These are phyloP conservation scores for Lentinus brumalis DNA, from an alignment of 768 basidiomycete genomes.

Conservation along the genomic window DNA sequence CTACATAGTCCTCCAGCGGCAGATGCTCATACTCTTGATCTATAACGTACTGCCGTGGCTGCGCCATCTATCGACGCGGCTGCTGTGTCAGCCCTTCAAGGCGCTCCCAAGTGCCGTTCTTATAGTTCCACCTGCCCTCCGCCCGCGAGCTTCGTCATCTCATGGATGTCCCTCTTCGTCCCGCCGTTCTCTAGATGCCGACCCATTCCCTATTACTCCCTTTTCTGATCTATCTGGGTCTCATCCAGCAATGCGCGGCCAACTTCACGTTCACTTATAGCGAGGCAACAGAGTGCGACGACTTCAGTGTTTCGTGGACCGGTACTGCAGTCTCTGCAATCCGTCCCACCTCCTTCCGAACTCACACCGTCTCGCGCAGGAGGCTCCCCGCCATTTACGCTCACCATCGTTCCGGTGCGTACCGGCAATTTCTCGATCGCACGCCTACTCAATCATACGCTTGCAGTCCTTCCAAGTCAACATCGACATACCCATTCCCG, in stretches of 20 bases:
- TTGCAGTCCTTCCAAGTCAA: background rate
- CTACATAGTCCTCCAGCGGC: no score
- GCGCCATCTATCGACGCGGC: no score
- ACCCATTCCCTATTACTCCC: no score
- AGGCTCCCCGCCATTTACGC: slow-evolving; percentile 54
- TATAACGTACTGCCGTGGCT: no score
- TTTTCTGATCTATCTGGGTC: no score
- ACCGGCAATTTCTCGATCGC: slow-evolving; percentile 20
- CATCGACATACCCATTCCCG: slow-evolving; percentile 44
- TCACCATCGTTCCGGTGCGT: slow-evolving; percentile 52
- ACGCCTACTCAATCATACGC: background rate
- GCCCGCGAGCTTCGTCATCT: no score
- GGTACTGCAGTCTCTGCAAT: slow-evolving; percentile 42
- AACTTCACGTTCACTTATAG: slow-evolving; percentile 54
- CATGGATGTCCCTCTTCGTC: no score
- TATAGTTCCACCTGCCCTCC: no score
- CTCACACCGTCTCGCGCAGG: slow-evolving; percentile 38
- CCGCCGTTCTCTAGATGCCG: no score
- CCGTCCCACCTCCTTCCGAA: background rate
- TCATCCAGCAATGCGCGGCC: slow-evolving; percentile 11
- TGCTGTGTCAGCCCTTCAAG: no score
- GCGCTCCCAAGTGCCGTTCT: no score
- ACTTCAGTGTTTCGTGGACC: slow-evolving; percentile 59
- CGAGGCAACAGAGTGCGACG: slow-evolving; percentile 59
- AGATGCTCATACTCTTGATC: no score